Percentiles rank a stretch among this genome's conserved stretches.
phyloP scores from a whole-genome alignment of 2,329 filamentous ascomycete genomes.

The Colletotrichum navitas region DNA sequence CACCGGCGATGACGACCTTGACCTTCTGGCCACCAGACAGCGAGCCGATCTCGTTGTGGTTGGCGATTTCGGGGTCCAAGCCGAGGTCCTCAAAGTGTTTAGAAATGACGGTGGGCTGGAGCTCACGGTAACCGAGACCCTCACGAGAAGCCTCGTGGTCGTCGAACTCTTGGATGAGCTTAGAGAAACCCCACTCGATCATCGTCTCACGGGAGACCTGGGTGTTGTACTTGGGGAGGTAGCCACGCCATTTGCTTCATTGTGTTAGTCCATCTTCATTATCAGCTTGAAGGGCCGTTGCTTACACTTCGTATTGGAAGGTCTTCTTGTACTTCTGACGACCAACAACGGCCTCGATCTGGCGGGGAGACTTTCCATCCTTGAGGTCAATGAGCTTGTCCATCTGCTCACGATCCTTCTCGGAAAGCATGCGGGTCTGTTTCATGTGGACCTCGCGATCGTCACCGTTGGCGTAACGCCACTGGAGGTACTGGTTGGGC shows the following conservation, averaged over 20 bases:
- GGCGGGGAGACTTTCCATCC: constrained; percentile 82
- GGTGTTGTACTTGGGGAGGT: constrained; percentile 93
- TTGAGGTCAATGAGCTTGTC: constrained; percentile 88
- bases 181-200: constrained; percentile 85
- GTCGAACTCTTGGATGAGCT: constrained; percentile 97
- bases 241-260: constrained; percentile 84
- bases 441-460: constrained; percentile 98
- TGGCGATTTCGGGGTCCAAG: constrained; percentile 96
- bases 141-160: constrained; percentile 99
- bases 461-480: constrained; percentile 97
- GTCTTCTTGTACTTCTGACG: constrained; percentile 99
- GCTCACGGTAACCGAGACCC: constrained; percentile 93
- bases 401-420: constrained; percentile 89
- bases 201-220: constrained; percentile 95
- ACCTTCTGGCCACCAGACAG: constrained; percentile 98
- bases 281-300: constrained; percentile 38
- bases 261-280: constrained; percentile 45
- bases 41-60: constrained; percentile 98
- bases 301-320: constrained; percentile 95
- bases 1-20: constrained; percentile 96
- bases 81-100: constrained; percentile 99
- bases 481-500: constrained; percentile 98
- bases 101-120: constrained; percentile 92
- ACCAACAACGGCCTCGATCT: constrained; percentile 91
- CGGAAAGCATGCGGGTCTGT: constrained; percentile 91